These are phyloP conservation scores for Ambrosiella xylebori DNA, from an alignment of 2,329 filamentous ascomycete genomes.

Conservation along the genomic window DNA sequence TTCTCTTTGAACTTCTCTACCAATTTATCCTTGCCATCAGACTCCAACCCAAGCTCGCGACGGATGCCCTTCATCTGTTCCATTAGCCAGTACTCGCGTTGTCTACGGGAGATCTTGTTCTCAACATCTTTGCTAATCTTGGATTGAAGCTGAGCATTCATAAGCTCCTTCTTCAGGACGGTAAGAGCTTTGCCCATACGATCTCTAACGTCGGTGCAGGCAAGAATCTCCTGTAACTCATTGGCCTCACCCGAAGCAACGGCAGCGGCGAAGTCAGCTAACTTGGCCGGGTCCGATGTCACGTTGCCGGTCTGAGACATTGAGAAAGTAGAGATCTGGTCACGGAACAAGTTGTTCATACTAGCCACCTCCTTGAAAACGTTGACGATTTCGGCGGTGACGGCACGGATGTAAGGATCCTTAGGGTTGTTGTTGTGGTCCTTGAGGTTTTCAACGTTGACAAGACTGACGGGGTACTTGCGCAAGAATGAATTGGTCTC, in stretches of 20 bases:
- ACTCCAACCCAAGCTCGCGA: slow-evolving; percentile 87
- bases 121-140: slow-evolving; percentile 98
- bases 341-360: slow-evolving; percentile 85
- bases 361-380: slow-evolving; percentile 95
- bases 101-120: slow-evolving; percentile 89
- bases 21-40: slow-evolving; percentile 93
- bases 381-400: slow-evolving; percentile 96
- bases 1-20: slow-evolving; percentile 97
- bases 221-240: slow-evolving; percentile 82
- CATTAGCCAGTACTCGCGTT: slow-evolving; percentile 97
- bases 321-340: slow-evolving; percentile 93
- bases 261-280: slow-evolving; percentile 92
- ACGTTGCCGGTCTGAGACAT: slow-evolving; percentile 93
- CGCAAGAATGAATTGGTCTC: slow-evolving; percentile 83
- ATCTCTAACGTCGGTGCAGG: slow-evolving; percentile 79
- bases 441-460: slow-evolving; percentile 81
- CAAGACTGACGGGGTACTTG: slow-evolving; percentile 81
- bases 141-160: slow-evolving; percentile 91
- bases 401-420: slow-evolving; percentile 71
- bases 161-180: slow-evolving; percentile 92
- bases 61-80: slow-evolving; percentile 99
- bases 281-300: slow-evolving; percentile 80
- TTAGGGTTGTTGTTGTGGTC: slow-evolving; percentile 86
- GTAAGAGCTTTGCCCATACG: slow-evolving; percentile 80
- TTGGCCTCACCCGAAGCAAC: slow-evolving; percentile 86